Base-by-base conservation (phyloP, 352 stramenopile species). In the Pythium graminicola region DNA sequence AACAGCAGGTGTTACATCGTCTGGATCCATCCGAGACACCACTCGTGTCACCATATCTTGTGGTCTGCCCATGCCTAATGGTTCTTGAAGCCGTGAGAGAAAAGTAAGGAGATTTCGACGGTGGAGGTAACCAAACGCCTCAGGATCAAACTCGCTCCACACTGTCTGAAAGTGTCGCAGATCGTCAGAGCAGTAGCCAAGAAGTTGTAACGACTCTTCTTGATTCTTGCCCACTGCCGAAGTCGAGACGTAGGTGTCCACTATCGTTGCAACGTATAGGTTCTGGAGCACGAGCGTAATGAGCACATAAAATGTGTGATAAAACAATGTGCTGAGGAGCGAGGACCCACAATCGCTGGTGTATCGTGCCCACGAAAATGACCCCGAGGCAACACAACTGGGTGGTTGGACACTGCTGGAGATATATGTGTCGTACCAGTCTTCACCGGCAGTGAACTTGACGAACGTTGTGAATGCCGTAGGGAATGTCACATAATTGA, bases 401-500 rank as follows among this genome's bases (percentile, higher is more conserved):
- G 82, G 80, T 7, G 65, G 54, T 8, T 51, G 50, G 5, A 89
- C 76, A 55, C 74, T 86, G 38, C 75, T 86, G 8, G 81, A 76
- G 31, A 78, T 66, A 47, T 88, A 88, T 13, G 79, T 81, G 38
- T 86, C 79, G 43, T 82, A 93, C 82, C 82, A 93, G 45, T 91
- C 80, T 65, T 93, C 82, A 7, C 82, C 82, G 0, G 79, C 79
- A 4, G 80, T 80, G 60, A 91, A 90, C 45, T 90, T 90, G 26
- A 90, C 78, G 55, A 91, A 89, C 5, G 79, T 59, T 3, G 77
- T 62, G 42, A 86, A 89, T 0, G 82, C 82, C 14, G 58, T 76
- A 1, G 80, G 82, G 43, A 93, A 93, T 2, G 82, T 93, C n/a
- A 73, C 61, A 39, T 76, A 84, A 51, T 89, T 89, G 32, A 85